Evolutionary conservation across 177 flowering plant genomes (phyloP), one percentile per base, ranked within the genome.

Genomic region (Vitis hybrid): DNA sequence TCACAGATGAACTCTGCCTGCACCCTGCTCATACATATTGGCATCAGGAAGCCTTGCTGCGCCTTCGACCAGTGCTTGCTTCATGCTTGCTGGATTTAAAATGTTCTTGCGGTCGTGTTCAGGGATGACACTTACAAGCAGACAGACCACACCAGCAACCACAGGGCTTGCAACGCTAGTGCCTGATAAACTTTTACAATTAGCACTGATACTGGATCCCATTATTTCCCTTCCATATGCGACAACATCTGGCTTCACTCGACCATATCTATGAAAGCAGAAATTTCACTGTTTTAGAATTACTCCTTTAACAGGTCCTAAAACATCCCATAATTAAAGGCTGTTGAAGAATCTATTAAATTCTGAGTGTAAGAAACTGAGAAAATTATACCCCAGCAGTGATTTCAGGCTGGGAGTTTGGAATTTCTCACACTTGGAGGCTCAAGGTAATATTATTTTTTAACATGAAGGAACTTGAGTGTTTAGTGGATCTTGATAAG

Each of bases 121-220:
- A 66, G 98, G 94, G 45, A 95, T 76, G 76, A 92, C 81, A 80
- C 99, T 95, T 12, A 87, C 92, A 81, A 95, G 99, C 48, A 95
- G 82, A 80, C 99, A 95, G 13, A 95, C 99, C 19, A 92, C 87
- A 75, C 98, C 97, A 59, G 99, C 97, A 79, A 95, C 99, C 19
- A 95, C 99, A 61, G 99, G 99, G 80, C 99, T 95, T 34, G 99
- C 99, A 63, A 95, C 99, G 71, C 99, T 95, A 52, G 99, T 95
- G n/a, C 99, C 99, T 16, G 99, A 95, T 65, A 95, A 87, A 78
- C 92, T 95, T 82, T 89, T 95, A 78, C 99, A 95, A 56, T 98
- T 98, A 55, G 99, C 89, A 80, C 98, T 95, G 66, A 93, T 95
- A 82, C 89, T 95, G 67, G 99, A 93, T 60, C 98, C 99, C 97